Conservation (phyloP, 805 yeast species). For the Millerozyma miso region DNA sequence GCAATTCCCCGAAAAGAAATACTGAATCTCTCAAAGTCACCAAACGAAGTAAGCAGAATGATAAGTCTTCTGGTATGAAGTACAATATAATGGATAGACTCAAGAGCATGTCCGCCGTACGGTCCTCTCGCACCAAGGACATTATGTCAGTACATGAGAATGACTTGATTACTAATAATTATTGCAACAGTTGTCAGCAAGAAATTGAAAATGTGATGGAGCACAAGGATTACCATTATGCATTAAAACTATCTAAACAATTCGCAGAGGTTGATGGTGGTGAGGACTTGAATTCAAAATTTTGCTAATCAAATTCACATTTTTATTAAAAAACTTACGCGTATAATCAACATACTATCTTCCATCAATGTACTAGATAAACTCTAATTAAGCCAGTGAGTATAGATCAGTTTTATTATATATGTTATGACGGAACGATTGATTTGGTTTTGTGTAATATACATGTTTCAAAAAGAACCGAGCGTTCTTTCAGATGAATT, state of each 20-base stretch:
- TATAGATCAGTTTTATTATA: too few relatives aligned
- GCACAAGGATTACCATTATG: slow-evolving; percentile 54
- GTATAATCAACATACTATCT: too few relatives aligned
- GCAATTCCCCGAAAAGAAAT: background rate
- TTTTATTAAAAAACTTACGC: too few relatives aligned
- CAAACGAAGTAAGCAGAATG: slow-evolving; percentile 2
- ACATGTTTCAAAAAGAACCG: background rate
- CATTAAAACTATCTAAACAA: slow-evolving; percentile 44
- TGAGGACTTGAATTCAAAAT: background rate
- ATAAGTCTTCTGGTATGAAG: background rate
- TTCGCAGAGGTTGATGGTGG: slow-evolving; percentile 4
- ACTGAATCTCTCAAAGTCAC: background rate
- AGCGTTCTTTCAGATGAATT: background rate
- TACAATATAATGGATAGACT: slow-evolving; percentile 1
- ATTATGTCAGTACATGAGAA: background rate
- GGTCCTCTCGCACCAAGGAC: background rate
- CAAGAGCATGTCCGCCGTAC: background rate
- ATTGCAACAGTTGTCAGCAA: slow-evolving; percentile 25
- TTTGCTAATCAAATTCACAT: too few relatives aligned
- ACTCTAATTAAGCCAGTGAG: too few relatives aligned
- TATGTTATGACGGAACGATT: too few relatives aligned
- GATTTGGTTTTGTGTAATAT: background rate
- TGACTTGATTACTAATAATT: slow-evolving; percentile 14
- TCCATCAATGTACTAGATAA: too few relatives aligned
- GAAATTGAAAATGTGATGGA: slow-evolving; percentile 35